A percentile compares a stretch with the other conserved stretches of the same genome.
Conservation (phyloP, 768 basidiomycete species). For the Amyloporia xantha region DNA sequence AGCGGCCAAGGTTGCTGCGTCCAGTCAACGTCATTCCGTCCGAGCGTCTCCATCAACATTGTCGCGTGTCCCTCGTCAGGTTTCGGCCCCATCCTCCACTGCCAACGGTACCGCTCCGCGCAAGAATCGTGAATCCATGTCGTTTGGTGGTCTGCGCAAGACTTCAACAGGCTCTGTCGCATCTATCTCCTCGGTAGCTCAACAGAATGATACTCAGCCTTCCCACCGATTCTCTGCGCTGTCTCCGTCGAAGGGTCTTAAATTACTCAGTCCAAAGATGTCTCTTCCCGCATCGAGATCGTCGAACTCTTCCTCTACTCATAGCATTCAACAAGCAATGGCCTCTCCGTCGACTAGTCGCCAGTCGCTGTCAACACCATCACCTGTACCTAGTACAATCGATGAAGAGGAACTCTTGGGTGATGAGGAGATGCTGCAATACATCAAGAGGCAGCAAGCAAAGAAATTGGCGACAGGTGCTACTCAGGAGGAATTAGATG, state of each 20-base stretch:
- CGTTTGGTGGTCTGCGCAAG: constrained; percentile 73
- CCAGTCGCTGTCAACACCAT: constrained; percentile 77
- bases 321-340: constrained; percentile 46
- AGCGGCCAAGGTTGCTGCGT: constrained; percentile 36
- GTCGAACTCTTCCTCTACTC: constrained; percentile 42
- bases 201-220: constrained; percentile 24
- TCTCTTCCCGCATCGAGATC: constrained; percentile 51
- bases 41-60: constrained; percentile 57
- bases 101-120: constrained; percentile 45
- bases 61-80: constrained; percentile 64
- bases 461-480: constrained; percentile 82
- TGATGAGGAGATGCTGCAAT: constrained; percentile 96
- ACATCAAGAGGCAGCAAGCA: constrained; percentile 83
- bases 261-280: constrained; percentile 75
- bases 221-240: constrained; percentile 74
- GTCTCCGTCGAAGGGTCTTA: constrained; percentile 79
- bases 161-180: constrained; percentile 78
- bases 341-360: constrained; percentile 64
- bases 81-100: constrained; percentile 38
- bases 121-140: constrained; percentile 77
- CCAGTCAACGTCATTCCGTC: constrained; percentile 46
- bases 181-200: constrained; percentile 50
- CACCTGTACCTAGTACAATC: constrained; percentile 67
- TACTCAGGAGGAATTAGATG: constrained; percentile 81
- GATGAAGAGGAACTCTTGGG: constrained; percentile 86